A percentile compares a stretch with the other conserved stretches of the same genome.
Evolutionary conservation across 257 asterid genomes (phyloP).

Genomic region (Nicotiana otophora): DNA sequence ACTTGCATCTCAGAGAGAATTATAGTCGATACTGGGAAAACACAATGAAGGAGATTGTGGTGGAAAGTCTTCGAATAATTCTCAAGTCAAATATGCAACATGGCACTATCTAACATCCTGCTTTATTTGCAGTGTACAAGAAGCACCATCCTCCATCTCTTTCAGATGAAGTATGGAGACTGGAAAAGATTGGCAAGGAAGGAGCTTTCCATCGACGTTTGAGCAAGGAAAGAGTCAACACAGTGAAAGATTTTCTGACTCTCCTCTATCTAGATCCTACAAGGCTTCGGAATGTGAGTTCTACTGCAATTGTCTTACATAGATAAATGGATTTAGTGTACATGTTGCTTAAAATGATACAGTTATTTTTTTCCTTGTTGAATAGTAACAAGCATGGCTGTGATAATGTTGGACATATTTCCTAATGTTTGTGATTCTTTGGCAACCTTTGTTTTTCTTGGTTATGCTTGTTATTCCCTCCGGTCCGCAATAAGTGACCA

Average conservation of each 20-base stretch:
- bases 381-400: neutral
- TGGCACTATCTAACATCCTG: neutral
- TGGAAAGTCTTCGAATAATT: neutral
- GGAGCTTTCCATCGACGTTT: conserved; percentile 89
- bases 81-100: neutral
- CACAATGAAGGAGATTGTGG: neutral
- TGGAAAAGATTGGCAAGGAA: conserved; percentile 83
- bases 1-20: neutral
- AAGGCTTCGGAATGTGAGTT: conserved; percentile 68
- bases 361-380: neutral
- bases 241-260: conserved; percentile 75
- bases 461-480: neutral
- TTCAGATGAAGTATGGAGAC: conserved; percentile 81
- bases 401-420: neutral
- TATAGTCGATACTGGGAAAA: neutral
- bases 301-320: neutral
- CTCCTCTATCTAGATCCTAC: conserved; percentile 49
- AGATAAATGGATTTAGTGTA: neutral
- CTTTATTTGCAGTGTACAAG: conserved; percentile 60
- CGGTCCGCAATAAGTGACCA: no score
- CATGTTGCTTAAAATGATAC: neutral
- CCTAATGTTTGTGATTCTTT: neutral
- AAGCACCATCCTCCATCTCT: conserved; percentile 94
- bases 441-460: neutral
- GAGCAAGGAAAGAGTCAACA: conserved; percentile 55